Conservation (phyloP, 768 basidiomycete genomes). For the Cyclocybe aegerita region DNA sequence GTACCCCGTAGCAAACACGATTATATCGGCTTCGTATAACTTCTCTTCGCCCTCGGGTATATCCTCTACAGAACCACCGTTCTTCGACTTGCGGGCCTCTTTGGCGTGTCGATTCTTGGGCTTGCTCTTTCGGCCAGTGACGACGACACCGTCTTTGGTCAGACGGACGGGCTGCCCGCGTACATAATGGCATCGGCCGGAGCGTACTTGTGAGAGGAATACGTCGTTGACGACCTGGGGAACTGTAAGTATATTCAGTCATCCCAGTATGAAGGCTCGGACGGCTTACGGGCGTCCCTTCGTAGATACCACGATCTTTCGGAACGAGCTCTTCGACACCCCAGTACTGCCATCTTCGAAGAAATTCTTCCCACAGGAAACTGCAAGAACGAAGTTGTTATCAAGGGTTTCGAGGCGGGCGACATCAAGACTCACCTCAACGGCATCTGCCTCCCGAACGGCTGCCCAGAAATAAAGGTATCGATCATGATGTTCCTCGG, state of each 20-base stretch:
- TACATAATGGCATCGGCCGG: constrained; percentile 41
- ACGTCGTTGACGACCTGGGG: constrained; percentile 49
- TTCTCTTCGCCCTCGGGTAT: constrained; percentile 17
- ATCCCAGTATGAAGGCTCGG: neutral
- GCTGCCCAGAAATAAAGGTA: constrained; percentile 45
- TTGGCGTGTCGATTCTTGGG: constrained; percentile 13
- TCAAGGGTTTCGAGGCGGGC: neutral
- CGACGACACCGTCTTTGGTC: constrained; percentile 31
- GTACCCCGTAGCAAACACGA: constrained; percentile 56
- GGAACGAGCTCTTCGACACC: constrained; percentile 46
- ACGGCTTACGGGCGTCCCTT: constrained; percentile 41
- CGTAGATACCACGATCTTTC: constrained; percentile 39
- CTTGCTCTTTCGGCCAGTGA: constrained; percentile 37
- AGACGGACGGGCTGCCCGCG: constrained; percentile 45
- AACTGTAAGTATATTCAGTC: neutral
- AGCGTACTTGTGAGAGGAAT: constrained; percentile 44
- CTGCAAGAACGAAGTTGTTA: constrained; percentile 18
- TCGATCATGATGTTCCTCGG: constrained; percentile 47
- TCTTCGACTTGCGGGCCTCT: constrained; percentile 22
- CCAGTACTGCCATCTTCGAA: constrained; percentile 41
- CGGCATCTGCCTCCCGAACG: constrained; percentile 53
- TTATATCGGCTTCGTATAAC: constrained; percentile 40
- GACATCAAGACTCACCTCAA: constrained; percentile 30
- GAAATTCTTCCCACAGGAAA: constrained; percentile 46
- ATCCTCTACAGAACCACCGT: constrained; percentile 14